Conservation (phyloP, 2,329 filamentous ascomycete genomes). For the Pseudogymnoascus sp. region DNA sequence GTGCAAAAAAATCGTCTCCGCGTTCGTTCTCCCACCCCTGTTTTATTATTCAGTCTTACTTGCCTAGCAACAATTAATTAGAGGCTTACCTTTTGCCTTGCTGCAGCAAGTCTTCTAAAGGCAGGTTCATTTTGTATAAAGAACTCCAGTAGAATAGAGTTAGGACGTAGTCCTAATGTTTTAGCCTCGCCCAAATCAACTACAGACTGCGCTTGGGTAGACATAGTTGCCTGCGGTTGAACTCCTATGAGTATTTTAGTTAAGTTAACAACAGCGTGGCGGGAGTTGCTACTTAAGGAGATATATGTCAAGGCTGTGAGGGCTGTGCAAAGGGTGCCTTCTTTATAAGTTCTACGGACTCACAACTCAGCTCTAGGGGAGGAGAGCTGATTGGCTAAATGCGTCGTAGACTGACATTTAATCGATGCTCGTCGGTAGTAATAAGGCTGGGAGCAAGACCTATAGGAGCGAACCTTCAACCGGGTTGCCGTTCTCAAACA, state of each 20-base stretch:
- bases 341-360: not conserved
- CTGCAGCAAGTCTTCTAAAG: not conserved
- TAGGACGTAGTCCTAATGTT: not conserved
- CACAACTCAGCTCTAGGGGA: not conserved
- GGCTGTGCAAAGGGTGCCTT: not conserved
- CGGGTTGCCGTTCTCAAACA: not conserved
- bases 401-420: not conserved
- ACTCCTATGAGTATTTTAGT: not conserved
- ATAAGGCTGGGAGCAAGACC: not conserved
- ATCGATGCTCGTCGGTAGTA: not conserved
- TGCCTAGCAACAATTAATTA: not conserved
- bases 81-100: not conserved
- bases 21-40: slow-evolving; percentile 37
- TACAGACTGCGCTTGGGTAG: not conserved
- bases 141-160: not conserved
- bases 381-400: not conserved
- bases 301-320: not conserved
- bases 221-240: not conserved
- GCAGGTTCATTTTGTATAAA: not conserved
- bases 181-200: not conserved
- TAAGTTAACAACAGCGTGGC: not conserved
- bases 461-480: not conserved
- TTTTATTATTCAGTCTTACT: not conserved
- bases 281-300: not conserved
- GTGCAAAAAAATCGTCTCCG: slow-evolving; percentile 36